These are phyloP conservation scores for Aureobasidium sp. DNA, from an alignment of 2,329 filamentous ascomycete species.

Conservation along the genomic window DNA sequence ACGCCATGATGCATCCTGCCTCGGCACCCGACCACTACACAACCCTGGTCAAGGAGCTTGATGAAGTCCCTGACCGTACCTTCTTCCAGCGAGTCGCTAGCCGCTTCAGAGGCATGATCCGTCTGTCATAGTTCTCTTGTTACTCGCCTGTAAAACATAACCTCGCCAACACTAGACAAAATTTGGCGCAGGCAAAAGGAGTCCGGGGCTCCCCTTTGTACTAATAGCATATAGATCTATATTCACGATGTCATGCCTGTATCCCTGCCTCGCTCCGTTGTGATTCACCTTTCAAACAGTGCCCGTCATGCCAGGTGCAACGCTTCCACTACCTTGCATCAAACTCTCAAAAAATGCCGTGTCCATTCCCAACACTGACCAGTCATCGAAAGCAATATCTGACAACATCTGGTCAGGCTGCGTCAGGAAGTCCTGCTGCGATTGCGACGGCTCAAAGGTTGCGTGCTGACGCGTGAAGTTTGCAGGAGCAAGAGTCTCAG, in stretches of 20 bases:
- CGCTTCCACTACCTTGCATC: neutral
- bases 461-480: neutral
- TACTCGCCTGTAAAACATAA: neutral
- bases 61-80: constrained; percentile 45
- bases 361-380: neutral
- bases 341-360: neutral
- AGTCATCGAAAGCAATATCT: neutral
- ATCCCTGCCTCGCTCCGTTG: neutral
- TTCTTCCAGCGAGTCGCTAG: constrained; percentile 40
- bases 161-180: neutral
- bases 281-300: neutral
- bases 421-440: neutral
- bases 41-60: constrained; percentile 45
- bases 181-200: neutral
- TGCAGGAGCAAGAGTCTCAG: neutral
- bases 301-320: neutral
- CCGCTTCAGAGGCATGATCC: constrained; percentile 42
- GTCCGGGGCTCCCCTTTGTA: neutral
- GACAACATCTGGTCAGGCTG: neutral
- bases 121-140: constrained; percentile 31
- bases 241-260: constrained; percentile 1
- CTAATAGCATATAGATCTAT: constrained; percentile 8
- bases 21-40: constrained; percentile 48
- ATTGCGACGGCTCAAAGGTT: neutral
- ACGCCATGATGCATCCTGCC: constrained; percentile 41